Conservation (phyloP, 371 early-diverging fungal genomes). For the Mucor lusitanicus region DNA sequence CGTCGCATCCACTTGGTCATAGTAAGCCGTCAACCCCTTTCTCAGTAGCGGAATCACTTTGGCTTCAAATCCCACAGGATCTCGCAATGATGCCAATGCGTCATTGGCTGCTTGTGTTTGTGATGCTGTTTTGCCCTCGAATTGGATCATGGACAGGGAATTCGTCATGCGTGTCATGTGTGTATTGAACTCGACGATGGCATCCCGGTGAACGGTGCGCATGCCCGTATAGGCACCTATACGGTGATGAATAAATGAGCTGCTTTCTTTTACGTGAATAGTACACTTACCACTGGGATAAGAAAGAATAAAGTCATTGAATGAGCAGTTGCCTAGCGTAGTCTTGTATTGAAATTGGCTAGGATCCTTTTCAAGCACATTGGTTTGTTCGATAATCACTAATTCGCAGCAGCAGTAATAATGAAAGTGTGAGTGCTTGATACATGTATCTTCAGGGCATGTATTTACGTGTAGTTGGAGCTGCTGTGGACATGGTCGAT, state of each 20-base stretch:
- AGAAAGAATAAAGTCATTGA: constrained; percentile 37
- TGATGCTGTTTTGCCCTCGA: constrained; percentile 20
- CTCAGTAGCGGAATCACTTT: constrained; percentile 43
- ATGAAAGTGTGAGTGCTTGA: no score
- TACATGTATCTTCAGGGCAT: no score
- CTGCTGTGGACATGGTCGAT: no score
- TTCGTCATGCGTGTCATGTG: constrained; percentile 52
- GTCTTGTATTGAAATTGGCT: constrained; percentile 20
- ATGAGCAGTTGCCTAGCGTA: constrained; percentile 4
- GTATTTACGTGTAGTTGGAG: no score
- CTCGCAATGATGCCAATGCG: constrained; percentile 33
- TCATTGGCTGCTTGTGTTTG: constrained; percentile 26
- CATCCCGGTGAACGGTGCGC: constrained; percentile 44
- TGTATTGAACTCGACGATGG: constrained; percentile 49
- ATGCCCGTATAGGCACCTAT: constrained; percentile 59
- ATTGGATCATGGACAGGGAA: constrained; percentile 48
- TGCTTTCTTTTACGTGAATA: no score
- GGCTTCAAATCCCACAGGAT: constrained; percentile 30
- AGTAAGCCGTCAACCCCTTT: constrained; percentile 46
- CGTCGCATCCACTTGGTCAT: constrained; percentile 25
- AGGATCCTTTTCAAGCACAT: constrained; percentile 12
- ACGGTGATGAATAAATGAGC: no score
- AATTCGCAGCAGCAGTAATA: no score
- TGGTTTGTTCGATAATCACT: constrained; percentile 42
- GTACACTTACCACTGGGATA: constrained; percentile 40